Conservation (phyloP, 2,329 filamentous ascomycete genomes). For the Colletotrichum spinosum region DNA sequence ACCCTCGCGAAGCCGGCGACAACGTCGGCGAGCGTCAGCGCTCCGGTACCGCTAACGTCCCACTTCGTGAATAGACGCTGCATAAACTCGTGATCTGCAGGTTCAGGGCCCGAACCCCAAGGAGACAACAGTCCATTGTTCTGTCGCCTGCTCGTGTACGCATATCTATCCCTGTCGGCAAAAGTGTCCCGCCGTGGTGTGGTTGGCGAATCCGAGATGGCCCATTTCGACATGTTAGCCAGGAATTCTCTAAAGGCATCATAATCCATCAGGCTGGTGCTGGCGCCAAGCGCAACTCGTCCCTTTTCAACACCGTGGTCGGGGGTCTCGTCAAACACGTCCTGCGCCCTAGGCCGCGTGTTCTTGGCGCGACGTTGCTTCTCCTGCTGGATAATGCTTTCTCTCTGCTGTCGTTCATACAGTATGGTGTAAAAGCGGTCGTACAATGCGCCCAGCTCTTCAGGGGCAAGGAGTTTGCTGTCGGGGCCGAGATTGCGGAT, state of each 20-base stretch:
- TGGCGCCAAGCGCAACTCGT: conserved; percentile 87
- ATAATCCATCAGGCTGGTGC: conserved; percentile 95
- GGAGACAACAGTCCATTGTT: conserved; percentile 52
- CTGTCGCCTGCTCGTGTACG: conserved; percentile 44
- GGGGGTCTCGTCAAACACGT: conserved; percentile 49
- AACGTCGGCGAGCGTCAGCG: conserved; percentile 88
- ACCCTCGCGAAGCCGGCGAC: conserved; percentile 91
- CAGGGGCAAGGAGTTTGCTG: conserved; percentile 87
- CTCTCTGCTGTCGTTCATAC: conserved; percentile 90
- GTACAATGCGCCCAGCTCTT: conserved; percentile 90
- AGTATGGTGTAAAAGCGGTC: conserved; percentile 93
- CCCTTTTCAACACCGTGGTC: conserved; percentile 79
- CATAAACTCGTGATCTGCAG: conserved; percentile 96
- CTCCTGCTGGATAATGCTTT: conserved; percentile 81
- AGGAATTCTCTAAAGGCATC: conserved; percentile 95
- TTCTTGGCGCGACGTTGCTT: conserved; percentile 74
- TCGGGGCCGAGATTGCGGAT: conserved; percentile 96
- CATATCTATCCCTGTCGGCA: conserved; percentile 64
- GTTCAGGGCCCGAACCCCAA: conserved; percentile 70
- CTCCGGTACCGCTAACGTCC: conserved; percentile 83
- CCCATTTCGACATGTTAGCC: conserved; percentile 91
- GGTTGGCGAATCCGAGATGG: conserved; percentile 84
- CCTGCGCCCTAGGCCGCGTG: conserved; percentile 63
- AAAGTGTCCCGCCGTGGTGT: conserved; percentile 62
- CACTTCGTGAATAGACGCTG: conserved; percentile 87